Evolutionary conservation across 192 early-diverging fungal genomes (phyloP), one percentile per base, ranked within the genome.

Genomic region (Entomortierella beljakovae): DNA sequence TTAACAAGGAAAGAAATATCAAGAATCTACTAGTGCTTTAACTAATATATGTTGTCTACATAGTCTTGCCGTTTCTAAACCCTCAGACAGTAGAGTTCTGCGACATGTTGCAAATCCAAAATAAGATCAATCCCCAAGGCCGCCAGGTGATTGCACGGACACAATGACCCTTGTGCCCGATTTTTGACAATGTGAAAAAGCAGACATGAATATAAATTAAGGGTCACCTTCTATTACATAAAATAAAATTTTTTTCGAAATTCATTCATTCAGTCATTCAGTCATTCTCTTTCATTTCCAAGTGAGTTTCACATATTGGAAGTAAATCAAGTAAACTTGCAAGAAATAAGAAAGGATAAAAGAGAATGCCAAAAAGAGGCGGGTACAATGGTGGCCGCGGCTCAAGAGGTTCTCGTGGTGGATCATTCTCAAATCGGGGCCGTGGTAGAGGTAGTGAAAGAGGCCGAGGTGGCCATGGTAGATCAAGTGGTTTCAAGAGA

Each of bases 61-160:
- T 66, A 91, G 85, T 54, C 15, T 23, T 53, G 31, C 82, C 86
- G 13, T 90, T 91, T 34, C 69, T 87, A 6, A 99, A 97, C 74
- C 95, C 95, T 3, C 97, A 99, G 79, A 98, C 95, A 8, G 86
- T 81, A 4, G 83, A 70, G 11, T 91, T 98, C 53, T 95, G 94
- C 73, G 67, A 83, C 0, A 76, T 92, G 80, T 49, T 97, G 11
- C 86, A 87, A 18, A 86, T 98, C 18, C 54, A 81, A 28, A 94
- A 93, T 70, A 85, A 85, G 61, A 91, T 94, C 70, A 94, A 94
- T 74, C 51, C 69, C 2, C 34, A 79, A 29, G 90, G 90, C 22
- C 82, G 73, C 33, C 59, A n/a, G n/a, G n/a, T n/a, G n/a, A n/a
- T n/a, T n/a, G n/a, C n/a, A n/a, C n/a, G n/a, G n/a, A n/a, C n/a